Evolutionary conservation across 108 stramenopile genomes (phyloP).

Genomic region (Discostella pseudostelligera): DNA sequence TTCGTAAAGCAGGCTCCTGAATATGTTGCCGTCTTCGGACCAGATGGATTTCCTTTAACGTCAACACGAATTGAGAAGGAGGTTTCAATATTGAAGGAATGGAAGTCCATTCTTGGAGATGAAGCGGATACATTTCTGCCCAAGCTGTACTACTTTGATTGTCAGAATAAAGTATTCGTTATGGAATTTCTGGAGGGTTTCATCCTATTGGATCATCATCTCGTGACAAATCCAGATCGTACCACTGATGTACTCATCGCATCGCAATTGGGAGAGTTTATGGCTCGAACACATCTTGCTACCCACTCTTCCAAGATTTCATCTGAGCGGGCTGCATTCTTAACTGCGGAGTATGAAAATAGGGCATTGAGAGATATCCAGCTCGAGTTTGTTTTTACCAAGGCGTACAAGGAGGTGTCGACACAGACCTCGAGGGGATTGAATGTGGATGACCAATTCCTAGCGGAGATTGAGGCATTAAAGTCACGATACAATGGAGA

Average conservation of each 20-base stretch:
- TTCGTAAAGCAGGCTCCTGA: conserved; percentile 88
- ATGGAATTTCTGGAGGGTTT: conserved; percentile 83
- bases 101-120: conserved; percentile 52
- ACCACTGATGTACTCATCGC: conserved; percentile 45
- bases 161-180: conserved; percentile 67
- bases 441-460: conserved; percentile 53
- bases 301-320: conserved; percentile 64
- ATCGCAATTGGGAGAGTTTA: conserved; percentile 64
- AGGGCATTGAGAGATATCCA: conserved; percentile 77
- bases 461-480: conserved; percentile 57
- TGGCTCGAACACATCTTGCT: conserved; percentile 69
- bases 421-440: conserved; percentile 63
- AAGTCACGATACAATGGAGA: conserved; percentile 70
- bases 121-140: conserved; percentile 58
- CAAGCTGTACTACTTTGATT: conserved; percentile 71
- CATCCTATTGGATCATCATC: conserved; percentile 67
- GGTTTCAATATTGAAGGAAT: conserved; percentile 65
- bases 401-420: conserved; percentile 73
- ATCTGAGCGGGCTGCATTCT: conserved; percentile 42
- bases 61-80: conserved; percentile 69
- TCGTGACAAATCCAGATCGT: conserved; percentile 48
- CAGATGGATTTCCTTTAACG: conserved; percentile 71
- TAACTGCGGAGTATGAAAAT: conserved; percentile 68
- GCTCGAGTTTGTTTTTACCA: conserved; percentile 80
- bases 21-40: conserved; percentile 79